Base-by-base conservation (phyloP, 2,329 filamentous ascomycete species). In the Trichophyton rubrum region DNA sequence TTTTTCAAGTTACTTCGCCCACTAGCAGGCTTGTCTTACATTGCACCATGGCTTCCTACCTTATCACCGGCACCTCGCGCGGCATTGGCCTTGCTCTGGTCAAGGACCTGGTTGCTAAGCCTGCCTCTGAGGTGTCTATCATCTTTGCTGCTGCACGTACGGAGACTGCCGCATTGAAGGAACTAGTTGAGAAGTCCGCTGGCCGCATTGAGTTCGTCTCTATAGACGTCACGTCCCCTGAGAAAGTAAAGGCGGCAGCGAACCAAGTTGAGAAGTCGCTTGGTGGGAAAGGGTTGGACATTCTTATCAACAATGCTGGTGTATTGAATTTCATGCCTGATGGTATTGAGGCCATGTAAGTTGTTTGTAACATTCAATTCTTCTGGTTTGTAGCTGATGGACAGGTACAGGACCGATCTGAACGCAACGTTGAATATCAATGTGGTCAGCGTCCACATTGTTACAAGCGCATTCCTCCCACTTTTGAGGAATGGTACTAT, bases 91-190 rank as follows among this genome's bases (percentile, higher is more conserved):
- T 73, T 0, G 69, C 65, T 35, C 56, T 74, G 2, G 65, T 64
- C 38, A 61, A 60, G 2, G 62, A 68, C 20, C 67, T 75, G 22
- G 64, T 68, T 8, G 61, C 68, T 15, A 64, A 67, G 17, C 71
- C 71, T 2, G 56, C 61, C 6, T 65, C 68, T 1, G 63, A 75
- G 51, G 69, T 75, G 27, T 63, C 67, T 55, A 70, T 68, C n/a
- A 62, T 79, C 59, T 73, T 78, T 59, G 74, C 76, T 1, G 66
- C 73, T 1, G 68, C 71, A 3, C 73, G 77, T 15, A 67, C 65
- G n/a, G 43, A 65, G 15, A 61, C 67, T 1, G 64, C 62, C 2
- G 35, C 30, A 3, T 64, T 79, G 1, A 62, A 72, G 13, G 64
- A 72, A 49, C 62, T 78, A 0, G 66, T 71, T 6, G 56, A 67